A percentile compares a stretch with the other conserved stretches of the same genome.
Conservation (phyloP, 2,329 filamentous ascomycete species). For the Colletotrichum liaoningense region DNA sequence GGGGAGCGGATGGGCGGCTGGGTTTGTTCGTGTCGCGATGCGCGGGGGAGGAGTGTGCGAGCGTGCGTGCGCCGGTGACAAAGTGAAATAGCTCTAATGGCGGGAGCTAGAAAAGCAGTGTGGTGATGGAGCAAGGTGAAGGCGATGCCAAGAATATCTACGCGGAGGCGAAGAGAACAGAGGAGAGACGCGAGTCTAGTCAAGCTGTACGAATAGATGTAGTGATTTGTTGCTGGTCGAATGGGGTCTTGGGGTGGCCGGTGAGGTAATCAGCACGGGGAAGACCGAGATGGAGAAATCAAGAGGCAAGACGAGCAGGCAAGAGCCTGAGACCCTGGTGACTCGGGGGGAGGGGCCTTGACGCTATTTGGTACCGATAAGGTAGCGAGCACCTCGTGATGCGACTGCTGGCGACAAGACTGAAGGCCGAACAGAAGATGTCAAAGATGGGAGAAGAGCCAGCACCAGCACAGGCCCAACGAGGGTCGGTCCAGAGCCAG, state of each 20-base stretch:
- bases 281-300: neutral
- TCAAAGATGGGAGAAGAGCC: neutral
- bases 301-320: neutral
- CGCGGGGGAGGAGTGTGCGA: neutral
- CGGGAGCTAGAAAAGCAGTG: neutral
- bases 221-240: conserved; percentile 1
- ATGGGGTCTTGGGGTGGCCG: neutral
- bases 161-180: neutral
- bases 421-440: neutral
- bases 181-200: neutral
- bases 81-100: neutral
- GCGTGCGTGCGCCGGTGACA: conserved; percentile 8
- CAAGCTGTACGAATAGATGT: neutral
- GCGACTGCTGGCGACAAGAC: neutral
- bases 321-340: neutral
- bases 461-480: neutral
- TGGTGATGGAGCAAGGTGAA: neutral
- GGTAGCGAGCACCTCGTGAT: conserved; percentile 1
- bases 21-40: conserved; percentile 4
- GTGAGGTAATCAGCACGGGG: conserved; percentile 3
- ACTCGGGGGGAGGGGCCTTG: neutral
- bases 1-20: neutral
- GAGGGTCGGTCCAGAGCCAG: neutral
- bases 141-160: neutral
- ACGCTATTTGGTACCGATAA: neutral